Base-by-base conservation (phyloP, 2,329 filamentous ascomycete species). In the Talaromyces sp. region DNA sequence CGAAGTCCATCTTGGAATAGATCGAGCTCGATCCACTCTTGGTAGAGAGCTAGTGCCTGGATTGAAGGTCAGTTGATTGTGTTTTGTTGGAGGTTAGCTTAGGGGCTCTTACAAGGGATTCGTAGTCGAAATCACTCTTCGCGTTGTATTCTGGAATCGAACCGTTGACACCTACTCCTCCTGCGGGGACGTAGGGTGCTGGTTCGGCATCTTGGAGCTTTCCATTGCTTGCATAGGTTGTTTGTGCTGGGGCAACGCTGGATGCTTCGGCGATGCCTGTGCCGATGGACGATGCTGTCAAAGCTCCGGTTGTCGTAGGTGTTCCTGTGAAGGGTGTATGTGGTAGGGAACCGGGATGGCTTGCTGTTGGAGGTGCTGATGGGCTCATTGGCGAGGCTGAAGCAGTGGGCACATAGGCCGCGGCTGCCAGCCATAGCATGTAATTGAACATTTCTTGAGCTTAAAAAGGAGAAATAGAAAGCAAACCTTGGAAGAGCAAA, bases 1-100 rank as follows among this genome's bases (percentile, higher is more conserved):
- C 82, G 84, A 3, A 94, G 80, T 13, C 87, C 89, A 66, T 88
- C 85, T 70, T 89, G 86, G 80, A 94, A 94, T 13, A 91, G 80
- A 67, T 94, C 90, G 1, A 94, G 79, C 73, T 94, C 89, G 49
- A 93, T 91, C 82, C 85, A 94, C 72, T 94, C 90, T 64, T 91
- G 87, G 67, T 93, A 92, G 0, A 93, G 77, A 11, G 82, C 88
- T 11, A 94, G 77, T 0, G 85, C 82, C 73, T 76, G 39, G 8
- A 4, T n/a, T n/a, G 8, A 24, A 10, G 4, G 9, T 30, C n/a
- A 53, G 24, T n/a, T n/a, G n/a, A n/a, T n/a, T n/a, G n/a, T n/a
- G n/a, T n/a, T n/a, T 44, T 19, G n/a, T 19, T 44, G 47, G 33
- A 11, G 51, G 39, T 3, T 41, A 4, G 32, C 9, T 6, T 14